Evolutionary conservation across 2,329 filamentous ascomycete genomes (phyloP).

Genomic region (Diaporthe helianthi): DNA sequence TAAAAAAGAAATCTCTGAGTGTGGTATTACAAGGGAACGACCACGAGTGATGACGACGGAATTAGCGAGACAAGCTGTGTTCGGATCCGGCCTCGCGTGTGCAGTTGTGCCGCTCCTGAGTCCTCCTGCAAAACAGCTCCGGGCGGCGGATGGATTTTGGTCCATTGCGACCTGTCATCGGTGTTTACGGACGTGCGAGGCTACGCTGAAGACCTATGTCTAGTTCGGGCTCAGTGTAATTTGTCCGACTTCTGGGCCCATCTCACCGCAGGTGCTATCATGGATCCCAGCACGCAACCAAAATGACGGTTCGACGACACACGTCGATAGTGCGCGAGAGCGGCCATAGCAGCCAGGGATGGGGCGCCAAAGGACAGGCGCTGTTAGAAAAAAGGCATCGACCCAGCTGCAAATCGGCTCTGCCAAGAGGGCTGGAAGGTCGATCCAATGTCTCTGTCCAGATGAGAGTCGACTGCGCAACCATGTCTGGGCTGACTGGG

Average conservation of each 20-base stretch:
- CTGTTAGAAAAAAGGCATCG: not conserved
- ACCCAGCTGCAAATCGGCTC: not conserved
- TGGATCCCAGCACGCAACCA: not conserved
- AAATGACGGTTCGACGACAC: not conserved
- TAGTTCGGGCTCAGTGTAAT: not conserved
- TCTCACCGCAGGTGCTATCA: not conserved
- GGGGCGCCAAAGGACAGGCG: not conserved
- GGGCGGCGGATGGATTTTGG: conserved; percentile 13
- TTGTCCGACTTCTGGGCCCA: conserved; percentile 7
- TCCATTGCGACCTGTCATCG: conserved; percentile 4
- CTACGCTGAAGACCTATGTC: not conserved
- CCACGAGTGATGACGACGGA: conserved; percentile 15
- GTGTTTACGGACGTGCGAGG: conserved; percentile 1
- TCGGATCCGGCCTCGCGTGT: conserved; percentile 8
- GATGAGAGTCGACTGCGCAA: not conserved
- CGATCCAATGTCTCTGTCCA: not conserved
- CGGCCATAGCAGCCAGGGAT: not conserved
- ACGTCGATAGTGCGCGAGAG: not conserved
- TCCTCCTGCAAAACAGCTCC: not conserved
- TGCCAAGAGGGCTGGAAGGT: not conserved
- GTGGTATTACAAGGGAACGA: not conserved
- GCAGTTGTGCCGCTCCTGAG: not conserved
- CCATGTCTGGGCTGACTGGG: not conserved
- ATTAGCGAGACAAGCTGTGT: conserved; percentile 1
- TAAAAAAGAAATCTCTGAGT: conserved; percentile 1